phyloP scores from a whole-genome alignment of 257 asterid genomes.

The Nicotiana obtusifolia region DNA sequence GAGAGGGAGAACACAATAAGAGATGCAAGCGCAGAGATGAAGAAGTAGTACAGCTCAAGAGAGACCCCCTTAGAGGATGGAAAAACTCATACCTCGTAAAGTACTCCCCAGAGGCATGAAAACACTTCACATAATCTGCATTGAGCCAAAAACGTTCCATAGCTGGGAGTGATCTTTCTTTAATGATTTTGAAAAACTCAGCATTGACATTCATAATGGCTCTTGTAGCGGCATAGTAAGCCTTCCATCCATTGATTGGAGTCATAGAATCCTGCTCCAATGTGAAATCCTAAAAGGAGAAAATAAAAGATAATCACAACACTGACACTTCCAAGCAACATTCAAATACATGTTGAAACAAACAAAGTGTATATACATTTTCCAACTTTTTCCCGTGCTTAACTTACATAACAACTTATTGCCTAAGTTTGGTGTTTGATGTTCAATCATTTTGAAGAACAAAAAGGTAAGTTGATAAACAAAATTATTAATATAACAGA shows the following conservation, averaged over 20 bases:
- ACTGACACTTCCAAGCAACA: neutral
- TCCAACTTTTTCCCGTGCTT: neutral
- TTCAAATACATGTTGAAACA: neutral
- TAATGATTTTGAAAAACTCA: slow-evolving; percentile 60
- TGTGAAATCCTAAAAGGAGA: slow-evolving; percentile 67
- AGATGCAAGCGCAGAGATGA: neutral
- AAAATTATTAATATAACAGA: neutral
- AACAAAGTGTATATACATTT: neutral
- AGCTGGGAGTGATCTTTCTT: slow-evolving; percentile 62
- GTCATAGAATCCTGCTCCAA: slow-evolving; percentile 69
- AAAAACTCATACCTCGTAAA: slow-evolving; percentile 70
- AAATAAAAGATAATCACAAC: slow-evolving; percentile 15
- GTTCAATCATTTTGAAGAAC: neutral
- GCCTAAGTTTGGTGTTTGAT: neutral
- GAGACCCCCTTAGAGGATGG: neutral
- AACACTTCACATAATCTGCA: slow-evolving; percentile 90
- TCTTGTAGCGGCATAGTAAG: slow-evolving; percentile 91
- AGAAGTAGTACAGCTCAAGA: neutral
- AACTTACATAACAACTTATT: neutral
- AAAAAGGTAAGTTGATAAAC: neutral
- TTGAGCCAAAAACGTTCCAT: slow-evolving; percentile 92
- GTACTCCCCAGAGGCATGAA: slow-evolving; percentile 77
- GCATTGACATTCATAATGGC: slow-evolving; percentile 64
- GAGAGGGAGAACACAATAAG: neutral
- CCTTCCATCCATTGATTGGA: slow-evolving; percentile 94